Percentiles rank a stretch among this genome's conserved stretches.
Evolutionary conservation across 345 rosid species (phyloP).

Genomic region (Boechera stricta): DNA sequence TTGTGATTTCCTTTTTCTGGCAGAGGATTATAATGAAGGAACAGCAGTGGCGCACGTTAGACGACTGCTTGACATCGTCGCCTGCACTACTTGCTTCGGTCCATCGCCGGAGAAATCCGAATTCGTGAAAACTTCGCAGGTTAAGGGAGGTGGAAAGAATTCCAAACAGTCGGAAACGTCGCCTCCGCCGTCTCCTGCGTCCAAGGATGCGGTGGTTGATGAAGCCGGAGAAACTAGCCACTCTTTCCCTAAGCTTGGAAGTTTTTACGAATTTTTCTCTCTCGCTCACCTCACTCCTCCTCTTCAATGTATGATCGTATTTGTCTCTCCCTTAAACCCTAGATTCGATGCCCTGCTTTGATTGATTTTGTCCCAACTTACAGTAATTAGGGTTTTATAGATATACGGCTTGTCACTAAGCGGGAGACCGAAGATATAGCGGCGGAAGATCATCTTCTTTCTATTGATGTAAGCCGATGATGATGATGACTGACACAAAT

Average conservation of each 20-base stretch:
- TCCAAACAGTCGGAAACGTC: slow-evolving; percentile 54
- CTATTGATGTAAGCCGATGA: slow-evolving; percentile 67
- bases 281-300: slow-evolving; percentile 92
- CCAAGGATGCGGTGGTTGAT: slow-evolving; percentile 59
- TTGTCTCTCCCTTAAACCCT: slow-evolving; percentile 21
- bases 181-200: slow-evolving; percentile 42
- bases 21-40: slow-evolving; percentile 90
- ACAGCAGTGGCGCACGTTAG: slow-evolving; percentile 86
- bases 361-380: slow-evolving; percentile 36
- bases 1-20: background rate
- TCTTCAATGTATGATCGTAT: slow-evolving; percentile 66
- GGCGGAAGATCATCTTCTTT: slow-evolving; percentile 79
- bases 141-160: slow-evolving; percentile 47
- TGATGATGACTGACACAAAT: background rate
- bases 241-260: slow-evolving; percentile 82
- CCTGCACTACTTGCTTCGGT: slow-evolving; percentile 85
- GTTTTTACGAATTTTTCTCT: slow-evolving; percentile 94
- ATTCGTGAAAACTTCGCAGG: slow-evolving; percentile 52
- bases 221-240: slow-evolving; percentile 75
- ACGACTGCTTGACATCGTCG: slow-evolving; percentile 85
- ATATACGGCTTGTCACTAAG: slow-evolving; percentile 60
- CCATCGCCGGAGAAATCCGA: slow-evolving; percentile 65
- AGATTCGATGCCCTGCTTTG: background rate
- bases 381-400: slow-evolving; percentile 49
- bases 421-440: slow-evolving; percentile 64